phyloP scores from a whole-genome alignment of 495 filamentous ascomycete genomes.

The Eremomyces bilateralis region DNA sequence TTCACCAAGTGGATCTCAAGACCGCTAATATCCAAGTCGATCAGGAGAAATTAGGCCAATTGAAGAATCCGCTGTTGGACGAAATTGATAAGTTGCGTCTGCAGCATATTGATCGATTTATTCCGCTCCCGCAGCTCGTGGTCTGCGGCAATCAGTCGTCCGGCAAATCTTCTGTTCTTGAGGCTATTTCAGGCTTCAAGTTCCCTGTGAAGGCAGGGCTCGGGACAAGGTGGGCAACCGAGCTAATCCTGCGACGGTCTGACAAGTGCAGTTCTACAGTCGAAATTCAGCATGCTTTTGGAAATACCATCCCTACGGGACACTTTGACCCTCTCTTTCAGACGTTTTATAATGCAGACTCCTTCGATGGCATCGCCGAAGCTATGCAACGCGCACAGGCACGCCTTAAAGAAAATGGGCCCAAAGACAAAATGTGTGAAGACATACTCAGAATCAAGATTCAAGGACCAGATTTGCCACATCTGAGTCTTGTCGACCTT shows the following conservation, averaged over 20 bases:
- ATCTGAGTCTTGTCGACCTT: slow-evolving; percentile 2
- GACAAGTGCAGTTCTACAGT: slow-evolving; percentile 15
- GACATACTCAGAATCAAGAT: neutral
- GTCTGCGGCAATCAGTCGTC: slow-evolving; percentile 18
- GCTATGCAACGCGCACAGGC: neutral
- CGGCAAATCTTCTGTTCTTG: slow-evolving; percentile 26
- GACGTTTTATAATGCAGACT: no score
- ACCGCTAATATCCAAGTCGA: no score
- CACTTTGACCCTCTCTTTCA: no score
- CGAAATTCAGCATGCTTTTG: no score
- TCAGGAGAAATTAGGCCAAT: no score
- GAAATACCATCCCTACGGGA: no score
- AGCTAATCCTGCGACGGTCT: slow-evolving; percentile 32
- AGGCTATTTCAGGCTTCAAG: slow-evolving; percentile 20
- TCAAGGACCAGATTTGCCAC: neutral
- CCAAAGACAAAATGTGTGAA: neutral
- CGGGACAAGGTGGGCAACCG: slow-evolving; percentile 34
- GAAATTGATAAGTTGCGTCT: slow-evolving; percentile 22
- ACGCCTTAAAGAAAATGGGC: no score
- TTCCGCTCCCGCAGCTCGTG: slow-evolving; percentile 11
- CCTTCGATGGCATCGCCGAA: neutral
- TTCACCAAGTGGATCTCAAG: no score
- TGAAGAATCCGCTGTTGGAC: no score
- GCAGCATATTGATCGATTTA: slow-evolving; percentile 7
- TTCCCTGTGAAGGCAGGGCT: slow-evolving; percentile 21